These are phyloP conservation scores for Aspergillus sp. DNA, from an alignment of 2,329 filamentous ascomycete species.

Conservation along the genomic window DNA sequence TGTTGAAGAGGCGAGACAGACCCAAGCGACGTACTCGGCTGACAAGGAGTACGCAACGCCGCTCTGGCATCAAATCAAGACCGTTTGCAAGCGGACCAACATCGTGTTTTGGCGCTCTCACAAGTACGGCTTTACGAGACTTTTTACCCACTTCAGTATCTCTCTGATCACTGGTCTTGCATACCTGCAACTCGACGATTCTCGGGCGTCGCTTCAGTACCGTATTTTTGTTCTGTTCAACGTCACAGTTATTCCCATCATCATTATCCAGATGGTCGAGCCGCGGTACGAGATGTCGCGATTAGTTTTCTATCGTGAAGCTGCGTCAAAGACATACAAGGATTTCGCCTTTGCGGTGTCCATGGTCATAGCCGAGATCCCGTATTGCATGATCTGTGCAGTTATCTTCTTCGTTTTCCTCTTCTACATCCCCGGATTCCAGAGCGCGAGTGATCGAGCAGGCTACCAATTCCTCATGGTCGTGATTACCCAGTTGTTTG, in stretches of 20 bases:
- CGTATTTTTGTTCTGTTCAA: constrained; percentile 90
- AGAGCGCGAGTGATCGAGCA: constrained; percentile 61
- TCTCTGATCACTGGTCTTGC: constrained; percentile 76
- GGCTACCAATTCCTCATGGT: constrained; percentile 88
- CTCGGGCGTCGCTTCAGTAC: constrained; percentile 75
- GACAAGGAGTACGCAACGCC: constrained; percentile 83
- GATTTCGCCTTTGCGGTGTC: constrained; percentile 74
- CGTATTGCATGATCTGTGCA: constrained; percentile 78
- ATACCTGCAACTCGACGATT: constrained; percentile 75
- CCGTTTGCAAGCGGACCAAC: constrained; percentile 72
- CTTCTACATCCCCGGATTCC: constrained; percentile 81
- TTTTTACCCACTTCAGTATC: constrained; percentile 81
- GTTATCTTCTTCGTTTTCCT: constrained; percentile 78
- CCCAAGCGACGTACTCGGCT: constrained; percentile 42
- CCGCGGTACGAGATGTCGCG: constrained; percentile 79
- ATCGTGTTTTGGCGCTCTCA: constrained; percentile 80
- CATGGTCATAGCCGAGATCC: constrained; percentile 80
- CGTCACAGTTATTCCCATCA: constrained; percentile 73
- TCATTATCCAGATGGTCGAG: constrained; percentile 82
- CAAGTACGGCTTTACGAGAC: constrained; percentile 83
- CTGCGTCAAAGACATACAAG: constrained; percentile 82
- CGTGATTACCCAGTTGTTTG: constrained; percentile 79
- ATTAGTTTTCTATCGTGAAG: constrained; percentile 81
- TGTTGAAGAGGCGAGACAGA: constrained; percentile 44
- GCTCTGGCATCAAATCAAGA: constrained; percentile 72